Evolutionary conservation across 2,329 filamentous ascomycete species (phyloP), one percentile per base, ranked within the genome.

Genomic region (Byssochlamys sp.): DNA sequence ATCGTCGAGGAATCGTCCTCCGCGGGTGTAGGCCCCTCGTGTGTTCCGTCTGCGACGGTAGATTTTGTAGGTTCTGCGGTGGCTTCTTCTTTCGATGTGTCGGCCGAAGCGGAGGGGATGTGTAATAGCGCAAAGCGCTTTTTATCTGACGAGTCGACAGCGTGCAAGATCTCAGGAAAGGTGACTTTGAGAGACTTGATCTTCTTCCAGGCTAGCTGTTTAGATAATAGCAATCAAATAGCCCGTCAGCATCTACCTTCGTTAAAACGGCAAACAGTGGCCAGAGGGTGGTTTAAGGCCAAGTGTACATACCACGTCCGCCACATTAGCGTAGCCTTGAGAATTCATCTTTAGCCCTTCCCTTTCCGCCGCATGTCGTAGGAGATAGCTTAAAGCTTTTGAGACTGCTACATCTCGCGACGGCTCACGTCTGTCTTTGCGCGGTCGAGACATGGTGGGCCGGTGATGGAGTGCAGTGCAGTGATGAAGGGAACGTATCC

Each of bases 91-190:
- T 62, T 58, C 48, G 56, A 39, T n/a, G 39, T 45, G 4, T 60
- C 53, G 29, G 61, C 57, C 14, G 63, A 52, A 14, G 67, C 57
- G 25, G 66, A 64, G 12, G 69, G 70, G 6, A 72, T 81, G 52
- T 82, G 82, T 55, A 90, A 86, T 67, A 97, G 79, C 1, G 85
- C 83, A 77, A 95, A 99, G 45, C 94, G 88, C 73, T 96, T 88
- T 77, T 99, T 99, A 67, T 92, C 89, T 69, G 90, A 95, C 53
- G 82, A 81, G 12, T 78, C 73, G 11, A 96, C 91, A 14, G 87
- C 81, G 9, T 79, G 71, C 56, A 82, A 78, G 61, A 99, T 80
- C 63, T 96, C 92, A 2, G 79, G 75, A 58, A 96, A 82, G 0
- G 87, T 88, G n/a, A 88, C 82, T 60, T 88, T 80, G 9, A 95